phyloP scores from a whole-genome alignment of 2,329 filamentous ascomycete species.

The Alternaria sp. region DNA sequence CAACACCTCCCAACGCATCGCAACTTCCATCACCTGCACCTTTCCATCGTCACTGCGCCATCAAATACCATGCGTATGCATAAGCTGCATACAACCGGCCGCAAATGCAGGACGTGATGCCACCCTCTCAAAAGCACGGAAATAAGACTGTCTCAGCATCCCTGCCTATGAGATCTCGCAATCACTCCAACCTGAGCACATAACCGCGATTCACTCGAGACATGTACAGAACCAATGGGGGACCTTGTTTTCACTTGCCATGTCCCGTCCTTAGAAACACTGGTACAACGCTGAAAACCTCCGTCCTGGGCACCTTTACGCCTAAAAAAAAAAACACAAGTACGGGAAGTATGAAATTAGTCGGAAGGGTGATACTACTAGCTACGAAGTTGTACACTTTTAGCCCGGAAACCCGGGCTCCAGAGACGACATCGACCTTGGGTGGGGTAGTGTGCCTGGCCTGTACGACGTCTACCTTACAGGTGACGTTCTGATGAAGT shows the following conservation, averaged over 20 bases:
- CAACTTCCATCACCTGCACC: not conserved
- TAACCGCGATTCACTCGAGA: not conserved
- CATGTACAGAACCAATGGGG: not conserved
- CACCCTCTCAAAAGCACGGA: not conserved
- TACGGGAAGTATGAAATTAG: not conserved
- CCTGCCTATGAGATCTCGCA: not conserved
- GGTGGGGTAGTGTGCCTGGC: not conserved
- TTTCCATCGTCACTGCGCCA: not conserved
- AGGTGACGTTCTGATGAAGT: not conserved
- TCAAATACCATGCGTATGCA: not conserved
- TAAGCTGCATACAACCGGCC: not conserved
- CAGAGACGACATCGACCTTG: not conserved
- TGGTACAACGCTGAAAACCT: too few relatives aligned
- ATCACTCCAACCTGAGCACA: not conserved
- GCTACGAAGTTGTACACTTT: not conserved
- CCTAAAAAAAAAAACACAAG: too few relatives aligned
- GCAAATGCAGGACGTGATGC: not conserved
- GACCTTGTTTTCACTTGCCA: not conserved
- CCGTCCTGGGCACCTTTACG: too few relatives aligned
- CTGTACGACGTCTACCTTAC: not conserved
- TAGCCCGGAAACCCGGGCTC: not conserved
- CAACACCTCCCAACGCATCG: constrained; percentile 4
- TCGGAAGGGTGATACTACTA: not conserved
- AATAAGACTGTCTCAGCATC: not conserved
- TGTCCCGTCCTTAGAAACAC: not conserved